A percentile compares a stretch with the other conserved stretches of the same genome.
Conservation (phyloP, 129 eudicot genomes). For the Logfia minima region DNA sequence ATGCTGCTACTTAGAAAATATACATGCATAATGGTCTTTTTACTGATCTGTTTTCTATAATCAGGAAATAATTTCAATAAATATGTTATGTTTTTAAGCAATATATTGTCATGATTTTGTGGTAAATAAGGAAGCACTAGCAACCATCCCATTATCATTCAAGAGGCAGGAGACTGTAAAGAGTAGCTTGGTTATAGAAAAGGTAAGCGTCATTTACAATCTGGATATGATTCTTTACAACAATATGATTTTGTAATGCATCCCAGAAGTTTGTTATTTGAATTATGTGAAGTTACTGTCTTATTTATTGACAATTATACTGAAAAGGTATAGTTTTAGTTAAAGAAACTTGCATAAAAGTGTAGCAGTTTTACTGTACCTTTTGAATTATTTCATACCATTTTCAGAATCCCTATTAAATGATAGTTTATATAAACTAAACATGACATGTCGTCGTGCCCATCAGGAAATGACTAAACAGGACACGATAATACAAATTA, state of each 20-base stretch:
- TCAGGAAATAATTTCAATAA: not conserved
- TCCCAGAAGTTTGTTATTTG: not conserved
- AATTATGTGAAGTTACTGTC: not conserved
- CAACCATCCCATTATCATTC: conserved; percentile 43
- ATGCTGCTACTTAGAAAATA: not conserved
- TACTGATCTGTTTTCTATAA: not conserved
- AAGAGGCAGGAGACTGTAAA: conserved; percentile 38
- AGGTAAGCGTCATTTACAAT: conserved; percentile 18
- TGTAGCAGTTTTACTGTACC: not conserved
- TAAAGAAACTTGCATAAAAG: not conserved
- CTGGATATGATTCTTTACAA: not conserved
- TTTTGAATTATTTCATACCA: not conserved
- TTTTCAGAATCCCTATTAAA: not conserved
- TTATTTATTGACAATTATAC: not conserved
- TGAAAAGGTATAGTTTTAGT: not conserved
- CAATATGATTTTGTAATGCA: not conserved
- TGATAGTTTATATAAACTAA: not conserved
- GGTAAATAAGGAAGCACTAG: conserved; percentile 43
- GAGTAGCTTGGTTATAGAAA: conserved; percentile 34
- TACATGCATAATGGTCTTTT: not conserved
- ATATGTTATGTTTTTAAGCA: too few species aligned
- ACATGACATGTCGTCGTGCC: not conserved
- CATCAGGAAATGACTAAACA: too few species aligned
- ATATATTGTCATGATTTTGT: not conserved
- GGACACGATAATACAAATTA: too few species aligned